phyloP scores from a whole-genome alignment of 208 protist genomes.

The Trypanosoma conorhini region DNA sequence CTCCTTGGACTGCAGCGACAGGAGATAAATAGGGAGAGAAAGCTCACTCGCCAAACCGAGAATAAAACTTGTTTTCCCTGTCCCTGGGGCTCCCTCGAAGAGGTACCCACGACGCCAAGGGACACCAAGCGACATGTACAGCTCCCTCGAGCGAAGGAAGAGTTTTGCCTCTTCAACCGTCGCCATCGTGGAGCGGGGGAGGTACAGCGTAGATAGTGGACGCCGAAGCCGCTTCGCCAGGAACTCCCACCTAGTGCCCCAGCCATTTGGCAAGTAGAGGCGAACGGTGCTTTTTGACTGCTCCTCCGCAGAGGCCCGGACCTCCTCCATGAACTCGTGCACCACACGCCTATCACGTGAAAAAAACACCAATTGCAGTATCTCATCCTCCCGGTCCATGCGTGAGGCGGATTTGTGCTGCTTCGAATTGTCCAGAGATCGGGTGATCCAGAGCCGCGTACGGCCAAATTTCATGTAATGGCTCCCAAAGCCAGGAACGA shows the following conservation, averaged over 20 bases:
- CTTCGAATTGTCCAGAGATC: conserved; percentile 71
- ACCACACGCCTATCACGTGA: conserved; percentile 58
- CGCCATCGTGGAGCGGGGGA: conserved; percentile 42
- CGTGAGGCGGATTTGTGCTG: conserved; percentile 33
- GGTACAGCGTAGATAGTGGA: conserved; percentile 75
- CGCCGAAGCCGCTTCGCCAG: conserved; percentile 63
- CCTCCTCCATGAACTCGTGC: conserved; percentile 53
- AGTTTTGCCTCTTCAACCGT: conserved; percentile 78
- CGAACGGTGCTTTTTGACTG: conserved; percentile 58
- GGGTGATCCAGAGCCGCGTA: conserved; percentile 72
- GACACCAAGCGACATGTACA: conserved; percentile 92
- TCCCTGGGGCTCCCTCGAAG: conserved; percentile 93
- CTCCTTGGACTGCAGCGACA: conserved; percentile 79
- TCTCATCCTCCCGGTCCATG: conserved; percentile 76
- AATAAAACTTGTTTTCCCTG: conserved; percentile 94
- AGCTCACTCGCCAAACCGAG: conserved; percentile 91
- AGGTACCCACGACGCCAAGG: conserved; percentile 96
- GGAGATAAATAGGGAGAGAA: conserved; percentile 88
- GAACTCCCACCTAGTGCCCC: conserved; percentile 62
- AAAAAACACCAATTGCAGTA: conserved; percentile 72
- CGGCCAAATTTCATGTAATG: conserved; percentile 65
- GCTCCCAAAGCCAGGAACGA: conserved; percentile 85
- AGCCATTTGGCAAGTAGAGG: conserved; percentile 64
- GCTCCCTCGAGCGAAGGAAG: conserved; percentile 78
- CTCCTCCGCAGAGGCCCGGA: conserved; percentile 52